Evolutionary conservation across 352 stramenopile species (phyloP).

Genomic region (Thalassiosira livingstoniorum): DNA sequence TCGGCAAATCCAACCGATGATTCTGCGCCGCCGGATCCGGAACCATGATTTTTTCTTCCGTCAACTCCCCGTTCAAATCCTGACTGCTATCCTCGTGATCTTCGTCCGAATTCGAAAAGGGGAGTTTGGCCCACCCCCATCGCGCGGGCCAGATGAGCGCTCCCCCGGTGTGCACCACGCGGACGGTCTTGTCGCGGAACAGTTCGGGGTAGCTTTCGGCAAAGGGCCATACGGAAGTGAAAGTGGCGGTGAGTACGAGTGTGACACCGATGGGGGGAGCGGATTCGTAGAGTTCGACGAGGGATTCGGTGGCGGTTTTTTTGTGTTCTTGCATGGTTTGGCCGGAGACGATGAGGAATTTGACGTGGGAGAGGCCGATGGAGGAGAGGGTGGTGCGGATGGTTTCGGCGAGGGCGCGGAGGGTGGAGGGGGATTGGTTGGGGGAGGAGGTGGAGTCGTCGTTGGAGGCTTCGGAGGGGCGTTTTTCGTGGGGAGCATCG

Average conservation of each 20-base stretch:
- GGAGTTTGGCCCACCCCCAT: conserved; percentile 40
- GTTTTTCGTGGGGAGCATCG: neutral
- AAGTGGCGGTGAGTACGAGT: conserved; percentile 57
- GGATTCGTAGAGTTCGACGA: conserved; percentile 53
- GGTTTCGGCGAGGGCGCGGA: conserved; percentile 42
- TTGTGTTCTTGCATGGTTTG: conserved; percentile 52
- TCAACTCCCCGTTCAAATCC: conserved; percentile 7
- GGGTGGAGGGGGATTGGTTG: conserved; percentile 33
- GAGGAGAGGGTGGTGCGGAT: conserved; percentile 44
- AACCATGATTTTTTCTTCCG: conserved; percentile 54
- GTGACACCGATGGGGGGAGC: conserved; percentile 56
- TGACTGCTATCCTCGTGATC: conserved; percentile 12
- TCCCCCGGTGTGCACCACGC: conserved; percentile 59
- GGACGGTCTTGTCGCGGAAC: conserved; percentile 60
- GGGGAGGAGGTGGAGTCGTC: neutral
- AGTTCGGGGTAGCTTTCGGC: conserved; percentile 50
- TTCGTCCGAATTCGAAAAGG: neutral
- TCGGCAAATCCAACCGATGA: conserved; percentile 51
- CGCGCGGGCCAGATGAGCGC: conserved; percentile 53
- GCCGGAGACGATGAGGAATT: conserved; percentile 52
- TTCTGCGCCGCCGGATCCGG: conserved; percentile 57
- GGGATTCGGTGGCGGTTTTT: conserved; percentile 29
- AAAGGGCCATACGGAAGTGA: conserved; percentile 57
- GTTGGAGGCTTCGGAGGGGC: neutral
- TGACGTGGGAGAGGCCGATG: conserved; percentile 55